These are phyloP conservation scores for Mycena indigotica DNA, from an alignment of 768 basidiomycete genomes.

Conservation along the genomic window DNA sequence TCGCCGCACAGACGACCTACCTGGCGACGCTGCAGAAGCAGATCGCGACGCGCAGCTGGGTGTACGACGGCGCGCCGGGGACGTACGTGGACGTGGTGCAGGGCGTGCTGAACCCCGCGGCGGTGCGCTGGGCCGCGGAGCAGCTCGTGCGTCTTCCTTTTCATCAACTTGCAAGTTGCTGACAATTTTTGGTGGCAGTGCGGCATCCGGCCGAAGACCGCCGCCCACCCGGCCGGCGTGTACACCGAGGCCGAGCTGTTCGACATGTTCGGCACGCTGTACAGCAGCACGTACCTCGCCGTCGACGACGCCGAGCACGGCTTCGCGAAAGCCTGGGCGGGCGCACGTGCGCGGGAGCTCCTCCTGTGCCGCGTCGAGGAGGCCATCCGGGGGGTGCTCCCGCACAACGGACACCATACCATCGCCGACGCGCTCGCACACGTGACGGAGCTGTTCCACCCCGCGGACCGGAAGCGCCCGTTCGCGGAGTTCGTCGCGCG, in stretches of 20 bases:
- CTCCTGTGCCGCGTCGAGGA: not conserved
- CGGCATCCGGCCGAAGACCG: constrained; percentile 44
- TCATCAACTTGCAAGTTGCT: not conserved
- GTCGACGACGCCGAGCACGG: not conserved
- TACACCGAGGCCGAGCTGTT: constrained; percentile 45
- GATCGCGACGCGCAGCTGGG: constrained; percentile 30
- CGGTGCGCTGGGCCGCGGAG: constrained; percentile 45
- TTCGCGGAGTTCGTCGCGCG: constrained; percentile 32
- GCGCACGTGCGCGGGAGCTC: too few relatives aligned
- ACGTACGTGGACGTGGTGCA: constrained; percentile 44
- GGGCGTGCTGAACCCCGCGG: constrained; percentile 43
- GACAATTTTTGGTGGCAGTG: constrained; percentile 25
- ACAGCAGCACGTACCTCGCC: constrained; percentile 5
- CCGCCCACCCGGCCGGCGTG: constrained; percentile 37
- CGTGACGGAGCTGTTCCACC: not conserved
- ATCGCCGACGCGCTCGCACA: not conserved
- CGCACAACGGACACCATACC: not conserved
- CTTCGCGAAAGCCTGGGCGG: not conserved
- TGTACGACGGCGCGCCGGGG: constrained; percentile 32
- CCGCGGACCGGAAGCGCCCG: not conserved
- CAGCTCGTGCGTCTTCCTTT: constrained; percentile 31
- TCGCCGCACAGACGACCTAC: too few relatives aligned
- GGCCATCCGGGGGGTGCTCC: not conserved
- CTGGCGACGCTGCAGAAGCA: too few relatives aligned
- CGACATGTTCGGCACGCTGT: constrained; percentile 34